Evolutionary conservation across 164 flowering plant genomes (phyloP).

Genomic region (Warburgia ugandensis): DNA sequence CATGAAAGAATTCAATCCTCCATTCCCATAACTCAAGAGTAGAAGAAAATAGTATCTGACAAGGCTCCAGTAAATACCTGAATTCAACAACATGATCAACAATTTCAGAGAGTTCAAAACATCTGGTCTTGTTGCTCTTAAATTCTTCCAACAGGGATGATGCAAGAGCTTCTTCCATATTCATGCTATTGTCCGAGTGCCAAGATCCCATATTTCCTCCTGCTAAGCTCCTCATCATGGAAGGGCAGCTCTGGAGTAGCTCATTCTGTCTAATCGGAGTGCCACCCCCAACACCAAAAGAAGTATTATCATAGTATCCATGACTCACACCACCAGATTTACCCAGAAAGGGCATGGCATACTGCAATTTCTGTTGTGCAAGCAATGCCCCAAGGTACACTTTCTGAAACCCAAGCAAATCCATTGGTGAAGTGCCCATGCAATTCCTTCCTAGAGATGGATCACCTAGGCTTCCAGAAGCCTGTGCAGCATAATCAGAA

Average conservation of each 20-base stretch:
- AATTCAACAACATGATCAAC: slow-evolving; percentile 78
- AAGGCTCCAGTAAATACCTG: slow-evolving; percentile 39
- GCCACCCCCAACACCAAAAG: slow-evolving; percentile 43
- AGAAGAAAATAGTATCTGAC: slow-evolving; percentile 6
- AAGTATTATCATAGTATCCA: slow-evolving; percentile 29
- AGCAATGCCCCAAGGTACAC: slow-evolving; percentile 48
- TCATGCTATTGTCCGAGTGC: slow-evolving; percentile 35
- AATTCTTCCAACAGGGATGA: slow-evolving; percentile 67
- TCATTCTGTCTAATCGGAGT: slow-evolving; percentile 33
- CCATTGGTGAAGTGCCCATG: slow-evolving; percentile 30
- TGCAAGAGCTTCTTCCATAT: slow-evolving; percentile 30
- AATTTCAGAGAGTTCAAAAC: slow-evolving; percentile 77
- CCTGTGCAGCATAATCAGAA: slow-evolving; percentile 30
- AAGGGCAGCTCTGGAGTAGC: slow-evolving; percentile 26
- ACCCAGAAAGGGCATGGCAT: slow-evolving; percentile 25
- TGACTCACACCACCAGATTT: slow-evolving; percentile 38
- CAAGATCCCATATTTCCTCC: slow-evolving; percentile 36
- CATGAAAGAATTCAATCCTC: slow-evolving; percentile 1
- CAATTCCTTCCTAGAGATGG: slow-evolving; percentile 27
- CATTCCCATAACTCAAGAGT: neutral
- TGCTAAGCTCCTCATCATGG: slow-evolving; percentile 36
- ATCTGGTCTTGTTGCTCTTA: slow-evolving; percentile 61
- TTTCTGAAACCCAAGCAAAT: slow-evolving; percentile 44
- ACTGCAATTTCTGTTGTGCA: slow-evolving; percentile 56
- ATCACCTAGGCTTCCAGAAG: slow-evolving; percentile 19